Conservation (phyloP, 306 rosid species). For the Begonia peltatifolia region DNA sequence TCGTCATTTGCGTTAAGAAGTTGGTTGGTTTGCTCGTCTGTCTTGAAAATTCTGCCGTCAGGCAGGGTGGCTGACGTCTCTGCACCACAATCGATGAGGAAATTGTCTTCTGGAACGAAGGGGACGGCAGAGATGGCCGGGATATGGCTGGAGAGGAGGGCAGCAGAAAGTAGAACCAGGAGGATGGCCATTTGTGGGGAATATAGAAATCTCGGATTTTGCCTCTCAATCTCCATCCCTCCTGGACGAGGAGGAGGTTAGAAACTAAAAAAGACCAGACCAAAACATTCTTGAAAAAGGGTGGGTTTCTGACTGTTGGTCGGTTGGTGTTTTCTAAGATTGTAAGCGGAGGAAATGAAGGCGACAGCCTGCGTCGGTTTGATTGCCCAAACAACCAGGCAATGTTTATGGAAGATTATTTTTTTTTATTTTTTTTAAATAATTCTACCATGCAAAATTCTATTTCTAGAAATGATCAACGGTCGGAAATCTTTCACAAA, state of each 20-base stretch:
- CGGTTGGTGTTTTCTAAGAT: neutral
- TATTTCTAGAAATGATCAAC: neutral
- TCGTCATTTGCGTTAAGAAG: too few species aligned
- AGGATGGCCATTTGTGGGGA: constrained; percentile 43
- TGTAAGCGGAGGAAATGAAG: neutral
- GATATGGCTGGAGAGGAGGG: constrained; percentile 5
- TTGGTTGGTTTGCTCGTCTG: too few species aligned
- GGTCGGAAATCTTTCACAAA: neutral
- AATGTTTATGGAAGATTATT: neutral
- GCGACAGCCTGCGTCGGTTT: neutral
- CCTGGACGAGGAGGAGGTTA: constrained; percentile 41
- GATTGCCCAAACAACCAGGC: neutral
- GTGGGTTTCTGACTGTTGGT: neutral
- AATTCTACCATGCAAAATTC: neutral
- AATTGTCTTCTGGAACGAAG: constrained; percentile 50
- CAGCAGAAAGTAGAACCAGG: constrained; percentile 34
- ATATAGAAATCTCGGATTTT: neutral
- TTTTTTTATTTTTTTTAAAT: neutral
- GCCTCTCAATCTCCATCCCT: constrained; percentile 45
- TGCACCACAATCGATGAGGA: constrained; percentile 18
- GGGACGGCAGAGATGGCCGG: constrained; percentile 8
- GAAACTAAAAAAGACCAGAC: constrained; percentile 19
- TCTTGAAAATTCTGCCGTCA: too few species aligned
- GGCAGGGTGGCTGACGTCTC: too few species aligned
- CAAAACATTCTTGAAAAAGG: neutral